These are phyloP conservation scores for Quercus parvula DNA, from an alignment of 306 rosid species.

Conservation along the genomic window DNA sequence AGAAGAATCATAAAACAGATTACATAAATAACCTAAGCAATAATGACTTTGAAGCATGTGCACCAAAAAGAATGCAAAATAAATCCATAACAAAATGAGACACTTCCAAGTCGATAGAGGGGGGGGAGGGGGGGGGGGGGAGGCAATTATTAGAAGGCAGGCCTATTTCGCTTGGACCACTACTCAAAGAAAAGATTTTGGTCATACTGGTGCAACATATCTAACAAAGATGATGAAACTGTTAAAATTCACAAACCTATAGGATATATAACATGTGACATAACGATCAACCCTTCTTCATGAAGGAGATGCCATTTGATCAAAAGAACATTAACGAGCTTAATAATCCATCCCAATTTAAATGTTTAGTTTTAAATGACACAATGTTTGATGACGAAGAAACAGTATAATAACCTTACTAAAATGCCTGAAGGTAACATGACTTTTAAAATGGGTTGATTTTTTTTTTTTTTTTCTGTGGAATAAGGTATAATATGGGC, in stretches of 20 bases:
- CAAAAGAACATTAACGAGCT: neutral
- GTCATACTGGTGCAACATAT: neutral
- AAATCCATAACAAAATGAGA: neutral
- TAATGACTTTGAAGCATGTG: neutral
- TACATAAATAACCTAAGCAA: neutral
- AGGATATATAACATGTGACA: neutral
- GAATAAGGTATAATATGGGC: too few species aligned
- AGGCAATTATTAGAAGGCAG: neutral
- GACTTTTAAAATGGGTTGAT: too few species aligned
- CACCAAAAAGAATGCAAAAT: neutral
- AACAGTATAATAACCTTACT: neutral
- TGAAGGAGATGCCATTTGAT: neutral
- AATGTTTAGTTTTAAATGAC: neutral
- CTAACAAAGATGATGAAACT: neutral
- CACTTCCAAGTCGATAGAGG: too few species aligned
- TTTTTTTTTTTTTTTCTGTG: too few species aligned
- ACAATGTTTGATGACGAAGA: neutral
- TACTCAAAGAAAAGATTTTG: neutral
- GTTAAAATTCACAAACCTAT: neutral
- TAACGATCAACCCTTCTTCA: neutral
- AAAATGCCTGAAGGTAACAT: neutral
- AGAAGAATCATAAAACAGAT: slow-evolving; percentile 20
- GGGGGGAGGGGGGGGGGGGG: too few species aligned
- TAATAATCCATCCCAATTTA: neutral
- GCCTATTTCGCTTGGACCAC: neutral